Conservation (phyloP, 2,329 filamentous ascomycete genomes). For the Coniochaeta sp. region DNA sequence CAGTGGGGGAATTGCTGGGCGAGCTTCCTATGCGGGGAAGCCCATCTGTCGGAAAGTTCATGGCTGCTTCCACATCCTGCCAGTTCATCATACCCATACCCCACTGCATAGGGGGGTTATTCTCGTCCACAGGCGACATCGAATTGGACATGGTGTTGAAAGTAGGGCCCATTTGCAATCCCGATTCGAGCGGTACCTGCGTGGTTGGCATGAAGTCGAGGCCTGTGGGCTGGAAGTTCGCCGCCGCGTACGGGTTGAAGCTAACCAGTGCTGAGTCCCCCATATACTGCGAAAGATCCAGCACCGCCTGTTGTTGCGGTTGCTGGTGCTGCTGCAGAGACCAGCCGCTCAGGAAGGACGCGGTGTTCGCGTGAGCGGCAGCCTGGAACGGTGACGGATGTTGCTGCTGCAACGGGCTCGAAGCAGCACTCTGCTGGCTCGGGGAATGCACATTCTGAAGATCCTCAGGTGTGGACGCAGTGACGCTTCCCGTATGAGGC, state of each 20-base stretch:
- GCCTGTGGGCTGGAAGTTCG: conserved; percentile 45
- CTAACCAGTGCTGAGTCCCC: conserved; percentile 51
- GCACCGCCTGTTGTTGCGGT: conserved; percentile 24
- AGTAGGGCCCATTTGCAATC: conserved; percentile 54
- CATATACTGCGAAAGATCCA: conserved; percentile 45
- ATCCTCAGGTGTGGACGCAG: conserved; percentile 44
- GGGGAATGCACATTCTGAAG: conserved; percentile 37
- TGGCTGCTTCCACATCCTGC: conserved; percentile 70
- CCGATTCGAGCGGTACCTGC: conserved; percentile 55
- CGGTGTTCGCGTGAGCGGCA: conserved; percentile 38
- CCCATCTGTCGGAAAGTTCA: conserved; percentile 32
- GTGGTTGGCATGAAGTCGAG: conserved; percentile 57
- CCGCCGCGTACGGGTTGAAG: conserved; percentile 43
- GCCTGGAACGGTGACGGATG: conserved; percentile 50
- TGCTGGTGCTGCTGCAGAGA: conserved; percentile 32
- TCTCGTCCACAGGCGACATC: conserved; percentile 50
- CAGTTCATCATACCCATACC: conserved; percentile 62
- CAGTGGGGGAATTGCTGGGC: conserved; percentile 63
- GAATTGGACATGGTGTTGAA: conserved; percentile 51
- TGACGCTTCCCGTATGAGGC: conserved; percentile 31
- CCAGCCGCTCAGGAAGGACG: conserved; percentile 51
- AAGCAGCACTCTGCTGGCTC: conserved; percentile 37
- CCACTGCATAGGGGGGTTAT: conserved; percentile 52
- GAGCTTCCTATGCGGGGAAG: conserved; percentile 36
- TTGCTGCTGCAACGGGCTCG: conserved; percentile 45